Evolutionary conservation across 768 basidiomycete species (phyloP), one percentile per base, ranked within the genome.

Genomic region (Naganishia antarctica): DNA sequence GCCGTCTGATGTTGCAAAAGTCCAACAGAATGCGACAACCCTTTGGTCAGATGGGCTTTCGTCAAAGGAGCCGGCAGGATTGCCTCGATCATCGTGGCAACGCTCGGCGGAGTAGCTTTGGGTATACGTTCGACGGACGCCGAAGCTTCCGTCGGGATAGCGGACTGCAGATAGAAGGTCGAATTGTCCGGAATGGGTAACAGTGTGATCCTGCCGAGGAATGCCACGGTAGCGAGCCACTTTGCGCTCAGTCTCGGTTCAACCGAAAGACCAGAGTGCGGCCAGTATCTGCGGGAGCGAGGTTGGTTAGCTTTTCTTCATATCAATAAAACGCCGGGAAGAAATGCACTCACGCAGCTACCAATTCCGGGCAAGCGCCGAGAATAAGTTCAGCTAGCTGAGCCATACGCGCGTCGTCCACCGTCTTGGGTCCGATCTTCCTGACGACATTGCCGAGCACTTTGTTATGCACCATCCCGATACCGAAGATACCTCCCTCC

Each of bases 201-300:
- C 0, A 88, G 87, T 57, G 96, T 81, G 60, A 97, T 82, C 8
- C 82, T 81, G 2, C 87, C 89, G 43, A 90, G 84, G 72, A 92
- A 88, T 4, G 89, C 81, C 68, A 96, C 86, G 64, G 91, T 94
- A 0, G 87, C 84, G 32, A 97, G 86, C 92, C 94, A 98, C 72
- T 71, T 61, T 1, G 76, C 69, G 37, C 66, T 64, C 1, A 75
- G 61, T 37, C 70, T 59, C 13, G 76, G 76, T 12, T 77, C 76
- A 4, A 77, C 66, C 11, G 72, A 70, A 12, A 77, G 48, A 8
- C 73, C 76, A 7, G 74, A 77, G 65, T 77, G 70, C 4, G 76
- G 69, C 76, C 76, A 77, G 64, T 75, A 77, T 11, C 76, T 75
- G 53, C 9, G 21, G 26, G 15, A 7, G 16, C 34, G 51, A 65